phyloP scores from a whole-genome alignment of 345 rosid genomes.

The Bruguiera sexangula region DNA sequence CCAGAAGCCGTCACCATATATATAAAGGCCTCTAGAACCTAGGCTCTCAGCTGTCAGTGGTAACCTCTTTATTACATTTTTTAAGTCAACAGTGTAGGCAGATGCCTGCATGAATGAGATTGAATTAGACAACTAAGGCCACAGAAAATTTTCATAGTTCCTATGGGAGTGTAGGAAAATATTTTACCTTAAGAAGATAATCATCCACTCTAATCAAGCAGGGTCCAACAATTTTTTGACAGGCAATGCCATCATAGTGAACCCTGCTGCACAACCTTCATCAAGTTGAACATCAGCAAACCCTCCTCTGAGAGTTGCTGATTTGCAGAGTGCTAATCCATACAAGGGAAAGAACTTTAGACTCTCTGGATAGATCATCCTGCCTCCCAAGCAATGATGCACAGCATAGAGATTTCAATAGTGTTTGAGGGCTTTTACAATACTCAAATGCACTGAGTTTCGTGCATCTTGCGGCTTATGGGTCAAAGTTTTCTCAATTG shows the following conservation, averaged over 20 bases:
- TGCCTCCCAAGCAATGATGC: slow-evolving; percentile 92
- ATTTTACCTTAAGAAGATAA: slow-evolving; percentile 63
- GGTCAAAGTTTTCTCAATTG: slow-evolving; percentile 85
- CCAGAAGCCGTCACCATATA: slow-evolving; percentile 82
- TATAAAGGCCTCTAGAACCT: slow-evolving; percentile 89
- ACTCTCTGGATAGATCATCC: slow-evolving; percentile 94
- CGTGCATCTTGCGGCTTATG: slow-evolving; percentile 91
- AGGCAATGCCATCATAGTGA: slow-evolving; percentile 91
- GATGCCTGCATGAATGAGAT: slow-evolving; percentile 59
- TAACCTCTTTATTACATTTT: slow-evolving; percentile 43
- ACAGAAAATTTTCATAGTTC: slow-evolving; percentile 4
- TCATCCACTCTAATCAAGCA: slow-evolving; percentile 79
- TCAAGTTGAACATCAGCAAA: slow-evolving; percentile 82
- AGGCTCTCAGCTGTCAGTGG: slow-evolving; percentile 78
- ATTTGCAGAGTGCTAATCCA: slow-evolving; percentile 81
- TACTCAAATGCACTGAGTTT: slow-evolving; percentile 62
- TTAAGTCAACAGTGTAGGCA: slow-evolving; percentile 39
- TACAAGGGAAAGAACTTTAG: slow-evolving; percentile 76
- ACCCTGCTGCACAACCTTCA: slow-evolving; percentile 91
- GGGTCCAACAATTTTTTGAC: slow-evolving; percentile 87
- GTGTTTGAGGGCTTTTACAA: slow-evolving; percentile 85
- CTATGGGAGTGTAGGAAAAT: slow-evolving; percentile 2
- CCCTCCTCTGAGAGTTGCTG: slow-evolving; percentile 78
- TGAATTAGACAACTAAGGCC: slow-evolving; percentile 12
- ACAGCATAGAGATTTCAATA: slow-evolving; percentile 82